A percentile compares a stretch with the other conserved stretches of the same genome.
These are phyloP conservation scores for Stephania yunnanensis DNA, from an alignment of 164 flowering plant species.

Conservation along the genomic window DNA sequence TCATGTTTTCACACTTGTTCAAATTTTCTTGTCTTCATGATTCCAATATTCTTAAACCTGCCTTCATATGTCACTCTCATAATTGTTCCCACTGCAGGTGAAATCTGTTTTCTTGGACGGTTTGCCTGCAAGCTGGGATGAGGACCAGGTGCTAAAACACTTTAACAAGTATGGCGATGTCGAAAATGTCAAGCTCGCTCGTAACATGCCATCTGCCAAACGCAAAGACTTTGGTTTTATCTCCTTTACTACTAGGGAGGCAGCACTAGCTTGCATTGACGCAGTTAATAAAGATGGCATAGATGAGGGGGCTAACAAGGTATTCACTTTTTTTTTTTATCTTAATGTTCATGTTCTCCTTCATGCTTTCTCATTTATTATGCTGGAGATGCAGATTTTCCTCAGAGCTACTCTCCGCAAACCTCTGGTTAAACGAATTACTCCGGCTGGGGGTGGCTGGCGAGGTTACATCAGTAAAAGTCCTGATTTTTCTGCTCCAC, in stretches of 20 bases:
- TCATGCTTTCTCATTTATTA: not conserved
- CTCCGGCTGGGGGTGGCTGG: constrained; percentile 20
- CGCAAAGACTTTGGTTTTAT: constrained; percentile 29
- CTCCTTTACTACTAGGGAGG: constrained; percentile 21
- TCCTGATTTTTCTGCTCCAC: constrained; percentile 9
- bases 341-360: not conserved
- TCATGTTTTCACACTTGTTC: not conserved
- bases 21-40: not conserved
- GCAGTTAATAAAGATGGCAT: constrained; percentile 25
- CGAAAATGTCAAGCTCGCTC: constrained; percentile 29
- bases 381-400: constrained; percentile 13
- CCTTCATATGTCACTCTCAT: not conserved
- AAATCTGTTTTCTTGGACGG: constrained; percentile 30
- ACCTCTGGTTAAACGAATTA: constrained; percentile 20
- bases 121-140: constrained; percentile 29
- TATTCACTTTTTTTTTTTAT: constrained; percentile 1
- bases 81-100: constrained; percentile 16
- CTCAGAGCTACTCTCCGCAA: constrained; percentile 26
- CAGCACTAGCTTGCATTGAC: constrained; percentile 30
- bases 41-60: not conserved
- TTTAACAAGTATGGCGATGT: constrained; percentile 28
- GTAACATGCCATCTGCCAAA: constrained; percentile 33
- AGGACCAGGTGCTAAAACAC: constrained; percentile 15
- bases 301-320: constrained; percentile 21
- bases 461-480: constrained; percentile 12